Conservation (phyloP, 2,329 filamentous ascomycete species). For the Cadophora luteo-olivacea region DNA sequence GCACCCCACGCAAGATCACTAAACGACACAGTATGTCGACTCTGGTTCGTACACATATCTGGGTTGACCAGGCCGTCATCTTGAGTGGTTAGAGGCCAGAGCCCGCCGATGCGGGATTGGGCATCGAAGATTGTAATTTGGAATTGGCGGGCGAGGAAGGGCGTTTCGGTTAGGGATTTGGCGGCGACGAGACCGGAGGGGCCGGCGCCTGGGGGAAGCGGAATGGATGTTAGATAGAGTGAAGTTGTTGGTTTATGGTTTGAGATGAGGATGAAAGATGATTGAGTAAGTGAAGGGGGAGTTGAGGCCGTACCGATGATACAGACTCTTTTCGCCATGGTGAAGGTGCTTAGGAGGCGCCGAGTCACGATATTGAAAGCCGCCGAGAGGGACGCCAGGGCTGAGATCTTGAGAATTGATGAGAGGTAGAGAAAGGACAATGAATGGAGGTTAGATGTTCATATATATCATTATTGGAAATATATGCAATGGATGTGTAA, state of each 20-base stretch:
- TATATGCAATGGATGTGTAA: neutral
- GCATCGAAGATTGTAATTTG: conserved; percentile 74
- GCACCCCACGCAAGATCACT: conserved; percentile 75
- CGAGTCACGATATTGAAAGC: neutral
- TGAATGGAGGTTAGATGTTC: neutral
- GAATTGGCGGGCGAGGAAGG: conserved; percentile 56
- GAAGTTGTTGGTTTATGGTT: too few species aligned
- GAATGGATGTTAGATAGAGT: conserved; percentile 4
- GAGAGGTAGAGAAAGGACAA: neutral
- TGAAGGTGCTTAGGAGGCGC: neutral
- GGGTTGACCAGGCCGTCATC: conserved; percentile 65
- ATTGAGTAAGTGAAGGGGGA: too few species aligned
- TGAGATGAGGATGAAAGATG: too few species aligned
- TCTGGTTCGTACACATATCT: conserved; percentile 76
- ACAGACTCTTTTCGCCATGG: neutral
- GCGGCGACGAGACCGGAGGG: conserved; percentile 73
- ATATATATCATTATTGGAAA: neutral
- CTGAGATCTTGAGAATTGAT: neutral
- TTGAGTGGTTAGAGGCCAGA: conserved; percentile 69
- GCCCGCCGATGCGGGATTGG: conserved; percentile 70
- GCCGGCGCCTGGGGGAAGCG: conserved; percentile 62
- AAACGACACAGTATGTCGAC: conserved; percentile 75
- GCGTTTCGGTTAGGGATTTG: conserved; percentile 72
- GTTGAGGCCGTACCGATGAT: neutral
- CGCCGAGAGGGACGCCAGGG: neutral